Base-by-base conservation (phyloP, 306 rosid genomes). In the Prunus dulcis region DNA sequence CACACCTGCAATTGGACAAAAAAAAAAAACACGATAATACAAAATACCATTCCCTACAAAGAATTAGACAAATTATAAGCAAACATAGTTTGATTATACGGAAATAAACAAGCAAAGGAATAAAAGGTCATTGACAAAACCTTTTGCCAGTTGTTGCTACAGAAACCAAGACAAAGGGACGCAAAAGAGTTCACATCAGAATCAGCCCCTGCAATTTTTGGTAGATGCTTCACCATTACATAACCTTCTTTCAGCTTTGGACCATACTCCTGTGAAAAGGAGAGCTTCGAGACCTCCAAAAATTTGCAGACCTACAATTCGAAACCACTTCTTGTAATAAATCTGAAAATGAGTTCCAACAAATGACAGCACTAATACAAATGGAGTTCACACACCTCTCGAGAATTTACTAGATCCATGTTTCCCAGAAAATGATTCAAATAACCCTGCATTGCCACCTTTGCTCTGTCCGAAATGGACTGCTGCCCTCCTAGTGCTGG, bases 381-480 rank as follows among this genome's bases (percentile, higher is more conserved):
- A 58, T 9, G 22, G 5, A 63, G 72, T 38, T 38, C 43, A 38
- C 76, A 86, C 73, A 90, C 98, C 96, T 94, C 98, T 81, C 81
- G 86, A 78, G 97, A 91, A 85, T 94, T 94, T 69, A 91, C 93
- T 69, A 91, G 86, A 78, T 94, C 95, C 85, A 86, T 78, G 84
- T 86, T 91, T 82, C 96, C 97, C 25, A 91, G 69, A 73, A 91
- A 94, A 51, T 83, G 98, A 83, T 89, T 88, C 87, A 94, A 78
- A 82, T 94, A 94, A 22, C 87, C 87, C 84, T 91, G 96, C 98
- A 94, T 94, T 87, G 93, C 88, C 27, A 80, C 80, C 85, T 88
- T 94, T 76, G 95, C 98, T 64, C 68, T 85, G 80, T 87, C 93
- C 14, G 97, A 89, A 72, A 85, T 75, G 77, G 89, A 83, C 77